phyloP scores from a whole-genome alignment of 2,329 filamentous ascomycete species.

The Lojkania enalia region DNA sequence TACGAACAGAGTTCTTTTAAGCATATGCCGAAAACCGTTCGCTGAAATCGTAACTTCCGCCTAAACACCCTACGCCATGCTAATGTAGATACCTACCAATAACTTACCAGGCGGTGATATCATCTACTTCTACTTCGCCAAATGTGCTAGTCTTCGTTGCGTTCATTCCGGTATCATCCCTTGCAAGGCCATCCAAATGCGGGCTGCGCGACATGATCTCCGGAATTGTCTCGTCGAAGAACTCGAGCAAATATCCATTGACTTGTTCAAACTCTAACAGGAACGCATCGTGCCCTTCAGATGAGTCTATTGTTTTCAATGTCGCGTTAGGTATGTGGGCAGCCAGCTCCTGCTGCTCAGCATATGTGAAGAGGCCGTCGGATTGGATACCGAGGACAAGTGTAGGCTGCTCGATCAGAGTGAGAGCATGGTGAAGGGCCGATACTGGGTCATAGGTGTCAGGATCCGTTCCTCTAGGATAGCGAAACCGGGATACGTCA shows the following conservation, averaged over 20 bases:
- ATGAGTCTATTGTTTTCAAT: constrained; percentile 85
- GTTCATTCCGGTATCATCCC: constrained; percentile 52
- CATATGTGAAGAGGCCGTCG: constrained; percentile 95
- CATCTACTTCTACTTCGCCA: constrained; percentile 92
- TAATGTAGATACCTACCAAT: constrained; percentile 15
- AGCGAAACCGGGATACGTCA: constrained; percentile 81
- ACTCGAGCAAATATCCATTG: constrained; percentile 81
- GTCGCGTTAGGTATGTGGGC: constrained; percentile 75
- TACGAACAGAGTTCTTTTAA: constrained; percentile 35
- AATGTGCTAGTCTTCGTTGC: constrained; percentile 88
- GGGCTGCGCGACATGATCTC: constrained; percentile 75
- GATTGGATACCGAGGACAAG: constrained; percentile 93
- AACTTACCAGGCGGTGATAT: constrained; percentile 87
- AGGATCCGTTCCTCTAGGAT: constrained; percentile 38
- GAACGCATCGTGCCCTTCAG: constrained; percentile 96
- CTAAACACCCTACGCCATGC: constrained; percentile 35
- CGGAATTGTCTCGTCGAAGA: constrained; percentile 79
- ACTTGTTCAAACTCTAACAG: constrained; percentile 96
- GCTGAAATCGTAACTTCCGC: constrained; percentile 19
- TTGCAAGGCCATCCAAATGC: constrained; percentile 42
- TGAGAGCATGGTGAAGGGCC: constrained; percentile 67
- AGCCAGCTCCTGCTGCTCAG: constrained; percentile 91
- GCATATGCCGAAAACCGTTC: constrained; percentile 43
- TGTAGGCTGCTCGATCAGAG: constrained; percentile 82
- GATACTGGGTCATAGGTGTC: constrained; percentile 58